Base-by-base conservation (phyloP, 345 rosid species). In the Salix caprea region DNA sequence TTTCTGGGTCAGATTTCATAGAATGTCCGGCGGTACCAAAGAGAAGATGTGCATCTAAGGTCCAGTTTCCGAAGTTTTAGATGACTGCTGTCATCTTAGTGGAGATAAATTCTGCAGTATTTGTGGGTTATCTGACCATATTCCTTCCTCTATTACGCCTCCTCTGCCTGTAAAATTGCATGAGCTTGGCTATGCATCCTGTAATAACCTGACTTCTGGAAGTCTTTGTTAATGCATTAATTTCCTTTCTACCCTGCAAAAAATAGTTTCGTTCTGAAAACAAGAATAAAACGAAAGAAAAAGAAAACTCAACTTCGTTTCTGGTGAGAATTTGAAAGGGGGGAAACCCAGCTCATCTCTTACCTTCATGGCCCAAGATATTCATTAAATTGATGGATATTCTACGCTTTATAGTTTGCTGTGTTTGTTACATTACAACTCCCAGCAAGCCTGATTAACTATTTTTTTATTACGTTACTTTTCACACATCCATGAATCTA, bases 61-160 rank as follows among this genome's bases (percentile, higher is more conserved):
- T 94, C 69, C 89, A 91, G 81, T 92, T 94, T 39, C 79, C 96
- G 0, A 87, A 81, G 84, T 94, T 92, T 73, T 92, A 86, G 60
- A n/a, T 56, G 24, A 56, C 61, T 7, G 10, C 61, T 21, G 61
- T 21, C 8, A 21, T 54, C 61, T 54, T 7, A 0, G 12, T 0
- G 10, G 26, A 54, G 61, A 54, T 8, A 54, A 1, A 54, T 7
- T 7, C 26, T 56, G 23, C 61, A 10, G 10, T 56, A 1, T 54
- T 54, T 7, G 61, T n/a, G 26, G 61, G 26, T 56, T 56, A 23
- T 56, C 61, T 56, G 4, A n/a, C 61, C 61, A 8, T n/a, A 21
- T 56, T n/a, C 13, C 61, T 56, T 21, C 26, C 61, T 56, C 26
- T 56, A 8, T n/a, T 56, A 24, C 8, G 26, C 61, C 61, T 21